These are phyloP conservation scores for Clathrus columnatus DNA, from an alignment of 768 basidiomycete species.

Conservation along the genomic window DNA sequence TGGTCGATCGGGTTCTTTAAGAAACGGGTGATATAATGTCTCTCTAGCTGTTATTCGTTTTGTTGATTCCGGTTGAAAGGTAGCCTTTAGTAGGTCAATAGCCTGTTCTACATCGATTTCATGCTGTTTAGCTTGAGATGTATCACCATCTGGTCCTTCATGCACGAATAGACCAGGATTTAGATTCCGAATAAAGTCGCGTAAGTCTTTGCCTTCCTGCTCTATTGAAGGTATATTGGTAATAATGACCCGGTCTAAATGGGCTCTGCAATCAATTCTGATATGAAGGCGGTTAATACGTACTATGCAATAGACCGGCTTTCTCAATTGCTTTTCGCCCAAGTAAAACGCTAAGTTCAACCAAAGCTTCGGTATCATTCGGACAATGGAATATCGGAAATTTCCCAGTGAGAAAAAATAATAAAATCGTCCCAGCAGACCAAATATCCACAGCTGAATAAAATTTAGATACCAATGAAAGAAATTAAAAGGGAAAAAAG, in stretches of 20 bases:
- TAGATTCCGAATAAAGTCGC: conserved; percentile 62
- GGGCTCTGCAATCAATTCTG: not conserved
- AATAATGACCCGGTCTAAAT: conserved; percentile 73
- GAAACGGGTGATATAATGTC: conserved; percentile 74
- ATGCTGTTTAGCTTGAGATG: conserved; percentile 33
- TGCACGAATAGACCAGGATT: conserved; percentile 51
- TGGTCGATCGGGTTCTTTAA: conserved; percentile 36
- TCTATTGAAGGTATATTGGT: conserved; percentile 83
- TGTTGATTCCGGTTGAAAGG: conserved; percentile 72
- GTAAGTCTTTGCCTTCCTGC: conserved; percentile 58
- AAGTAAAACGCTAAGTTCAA: conserved; percentile 87
- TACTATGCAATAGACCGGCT: conserved; percentile 83
- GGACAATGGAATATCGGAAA: conserved; percentile 92
- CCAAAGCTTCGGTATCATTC: conserved; percentile 90
- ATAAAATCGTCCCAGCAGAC: conserved; percentile 86
- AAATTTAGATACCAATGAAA: not conserved
- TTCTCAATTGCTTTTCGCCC: conserved; percentile 79
- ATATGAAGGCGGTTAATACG: conserved; percentile 19
- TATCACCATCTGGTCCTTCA: conserved; percentile 1
- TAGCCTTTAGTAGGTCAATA: conserved; percentile 62
- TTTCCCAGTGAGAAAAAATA: conserved; percentile 86
- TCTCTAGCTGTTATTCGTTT: conserved; percentile 67
- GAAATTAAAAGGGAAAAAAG: conserved; percentile 10
- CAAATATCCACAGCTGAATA: conserved; percentile 87
- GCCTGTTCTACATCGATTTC: conserved; percentile 52